These are phyloP conservation scores for Nymphaea thermarum DNA, from an alignment of 164 flowering plant species.

Conservation along the genomic window DNA sequence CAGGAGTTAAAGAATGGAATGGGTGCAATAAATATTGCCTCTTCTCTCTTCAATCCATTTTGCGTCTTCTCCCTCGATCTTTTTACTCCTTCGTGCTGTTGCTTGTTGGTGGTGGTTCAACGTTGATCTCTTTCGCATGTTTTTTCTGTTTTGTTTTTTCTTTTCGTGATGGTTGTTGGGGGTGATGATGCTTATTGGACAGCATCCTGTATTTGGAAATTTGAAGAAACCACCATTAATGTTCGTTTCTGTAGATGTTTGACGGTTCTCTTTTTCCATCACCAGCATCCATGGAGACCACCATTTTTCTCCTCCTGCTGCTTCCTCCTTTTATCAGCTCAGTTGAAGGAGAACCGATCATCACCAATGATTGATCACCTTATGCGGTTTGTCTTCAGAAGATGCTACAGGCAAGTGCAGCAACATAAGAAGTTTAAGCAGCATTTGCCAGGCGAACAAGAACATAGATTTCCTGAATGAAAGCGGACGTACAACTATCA, in stretches of 20 bases:
- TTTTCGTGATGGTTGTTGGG: too few relatives aligned
- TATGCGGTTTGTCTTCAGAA: background rate
- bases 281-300: too few relatives aligned
- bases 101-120: background rate
- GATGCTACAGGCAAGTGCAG: background rate
- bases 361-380: background rate
- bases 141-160: too few relatives aligned
- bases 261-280: background rate
- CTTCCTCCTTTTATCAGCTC: too few relatives aligned
- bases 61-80: background rate
- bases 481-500: background rate
- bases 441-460: background rate
- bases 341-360: background rate
- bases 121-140: too few relatives aligned
- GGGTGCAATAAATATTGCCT: too few relatives aligned
- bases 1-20: too few relatives aligned
- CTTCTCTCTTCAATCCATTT: too few relatives aligned
- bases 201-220: background rate
- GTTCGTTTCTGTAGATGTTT: background rate
- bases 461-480: background rate
- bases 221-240: background rate
- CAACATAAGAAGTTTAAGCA: background rate
- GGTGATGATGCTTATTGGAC: background rate
- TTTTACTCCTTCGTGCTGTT: background rate
- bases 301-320: background rate